Base-by-base conservation (phyloP, 306 rosid species). In the Quercus berberidifolia region DNA sequence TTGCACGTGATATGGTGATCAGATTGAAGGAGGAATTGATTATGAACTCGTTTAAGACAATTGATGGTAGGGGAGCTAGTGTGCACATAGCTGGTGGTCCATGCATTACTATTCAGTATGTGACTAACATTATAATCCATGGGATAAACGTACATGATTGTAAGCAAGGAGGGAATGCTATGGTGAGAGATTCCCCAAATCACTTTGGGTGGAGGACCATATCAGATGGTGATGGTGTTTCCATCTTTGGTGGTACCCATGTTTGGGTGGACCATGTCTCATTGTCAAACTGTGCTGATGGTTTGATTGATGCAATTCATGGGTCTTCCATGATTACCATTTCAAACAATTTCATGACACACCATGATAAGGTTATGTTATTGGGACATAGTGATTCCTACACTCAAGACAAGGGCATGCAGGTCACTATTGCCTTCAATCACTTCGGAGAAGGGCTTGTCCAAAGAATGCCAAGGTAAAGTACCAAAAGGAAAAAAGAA, bases 381-480 rank as follows among this genome's bases (percentile, higher is more conserved):
- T 74, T 95, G 80, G 99, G 99, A 4, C 99, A 95, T 18, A 93
- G 98, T 9, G 99, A 95, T 58, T 21, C 93, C 7, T 95, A 87
- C 28, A 91, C 94, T 1, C 89, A 95, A 17, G 99, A 95, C 87
- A 91, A 89, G 91, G 87, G 82, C 88, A 95, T 92, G 99, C 99
- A 95, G 14, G 93, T 92, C 80, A 95, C 99, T 0, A 92, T 95
- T 6, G 99, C 99, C 33, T 95, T 95, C 58, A 95, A 95, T 63
- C 99, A 95, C 86, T 95, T 95, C 55, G 99, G 99, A 1, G 99
- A 95, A 88, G 99, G 99, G 0, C 93, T 95, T 0, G 98, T 95
- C 52, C 99, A 95, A 52, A 87, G 99, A 77, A 95, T 95, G 99
- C 99, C 99, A 55, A 93, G 99, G 97, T 91, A 93, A 86, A 54